Conservation (phyloP, 371 early-diverging fungal genomes). For the Mucor saturninus region DNA sequence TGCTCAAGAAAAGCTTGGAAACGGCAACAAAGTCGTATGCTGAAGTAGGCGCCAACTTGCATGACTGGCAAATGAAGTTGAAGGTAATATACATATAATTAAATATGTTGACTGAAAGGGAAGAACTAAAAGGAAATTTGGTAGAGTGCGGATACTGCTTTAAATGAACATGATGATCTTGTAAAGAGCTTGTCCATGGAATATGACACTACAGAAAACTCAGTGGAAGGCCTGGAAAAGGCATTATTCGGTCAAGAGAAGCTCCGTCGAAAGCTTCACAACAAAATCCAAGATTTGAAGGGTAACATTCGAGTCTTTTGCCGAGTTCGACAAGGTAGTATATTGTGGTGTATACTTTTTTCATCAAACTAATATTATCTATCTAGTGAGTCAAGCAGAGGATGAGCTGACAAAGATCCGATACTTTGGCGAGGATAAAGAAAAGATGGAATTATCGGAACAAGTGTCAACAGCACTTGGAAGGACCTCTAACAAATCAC, state of each 20-base stretch:
- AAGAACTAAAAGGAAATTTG: background rate
- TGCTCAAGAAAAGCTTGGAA: background rate
- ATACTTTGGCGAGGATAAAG: constrained; percentile 56
- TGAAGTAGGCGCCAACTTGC: constrained; percentile 2
- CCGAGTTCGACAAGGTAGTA: constrained; percentile 75
- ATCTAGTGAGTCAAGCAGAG: background rate
- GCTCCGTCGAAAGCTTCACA: constrained; percentile 82
- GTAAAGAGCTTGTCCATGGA: background rate
- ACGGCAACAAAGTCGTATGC: background rate
- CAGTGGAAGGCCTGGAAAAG: constrained; percentile 59
- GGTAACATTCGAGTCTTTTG: constrained; percentile 99
- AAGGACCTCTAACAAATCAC: constrained; percentile 48
- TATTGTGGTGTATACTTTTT: no score
- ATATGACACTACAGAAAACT: constrained; percentile 24
- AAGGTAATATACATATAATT: constrained; percentile 2
- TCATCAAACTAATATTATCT: background rate
- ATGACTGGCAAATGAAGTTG: constrained; percentile 1
- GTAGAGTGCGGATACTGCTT: constrained; percentile 5
- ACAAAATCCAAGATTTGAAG: constrained; percentile 94
- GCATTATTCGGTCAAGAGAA: constrained; percentile 80
- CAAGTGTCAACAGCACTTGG: constrained; percentile 45
- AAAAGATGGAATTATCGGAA: constrained; percentile 58
- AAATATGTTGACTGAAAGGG: background rate
- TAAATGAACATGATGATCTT: constrained; percentile 9
- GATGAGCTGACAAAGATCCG: constrained; percentile 32